A percentile compares a stretch with the other conserved stretches of the same genome.
phyloP scores from a whole-genome alignment of 345 rosid genomes.

The Gossypium longicalyx region DNA sequence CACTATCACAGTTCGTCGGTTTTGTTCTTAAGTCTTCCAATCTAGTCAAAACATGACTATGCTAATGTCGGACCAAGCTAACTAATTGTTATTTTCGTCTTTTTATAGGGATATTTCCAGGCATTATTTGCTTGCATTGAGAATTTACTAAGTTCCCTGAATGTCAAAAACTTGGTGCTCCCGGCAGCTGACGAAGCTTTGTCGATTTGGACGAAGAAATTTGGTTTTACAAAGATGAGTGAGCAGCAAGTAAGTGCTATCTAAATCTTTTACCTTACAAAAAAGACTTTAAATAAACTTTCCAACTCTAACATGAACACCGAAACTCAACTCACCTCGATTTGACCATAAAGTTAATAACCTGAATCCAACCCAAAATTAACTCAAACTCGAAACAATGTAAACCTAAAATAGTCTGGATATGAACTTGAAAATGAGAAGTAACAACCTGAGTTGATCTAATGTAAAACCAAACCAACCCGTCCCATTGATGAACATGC shows the following conservation, averaged over 20 bases:
- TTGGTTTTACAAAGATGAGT: slow-evolving; percentile 75
- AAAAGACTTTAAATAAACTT: neutral
- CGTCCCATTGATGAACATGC: no score
- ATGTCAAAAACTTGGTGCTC: slow-evolving; percentile 79
- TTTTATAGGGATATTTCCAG: slow-evolving; percentile 81
- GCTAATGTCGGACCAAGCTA: neutral
- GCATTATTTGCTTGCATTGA: slow-evolving; percentile 81
- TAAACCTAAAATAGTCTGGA: neutral
- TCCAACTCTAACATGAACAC: neutral
- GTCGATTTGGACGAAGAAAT: slow-evolving; percentile 86
- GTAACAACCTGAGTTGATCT: no score
- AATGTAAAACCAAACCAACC: no score
- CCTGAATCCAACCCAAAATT: neutral
- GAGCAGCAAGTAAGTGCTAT: slow-evolving; percentile 59
- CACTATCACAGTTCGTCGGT: neutral
- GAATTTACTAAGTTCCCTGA: slow-evolving; percentile 61
- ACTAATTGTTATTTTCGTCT: neutral
- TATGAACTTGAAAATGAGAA: neutral
- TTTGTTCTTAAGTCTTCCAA: slow-evolving; percentile 1
- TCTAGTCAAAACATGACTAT: neutral
- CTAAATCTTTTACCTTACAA: neutral
- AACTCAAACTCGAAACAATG: neutral
- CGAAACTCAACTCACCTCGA: neutral
- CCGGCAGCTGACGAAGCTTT: slow-evolving; percentile 98
- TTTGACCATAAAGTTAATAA: neutral